Conservation (phyloP, 176 grass and related monocot genomes). For the Oryza nivara region DNA sequence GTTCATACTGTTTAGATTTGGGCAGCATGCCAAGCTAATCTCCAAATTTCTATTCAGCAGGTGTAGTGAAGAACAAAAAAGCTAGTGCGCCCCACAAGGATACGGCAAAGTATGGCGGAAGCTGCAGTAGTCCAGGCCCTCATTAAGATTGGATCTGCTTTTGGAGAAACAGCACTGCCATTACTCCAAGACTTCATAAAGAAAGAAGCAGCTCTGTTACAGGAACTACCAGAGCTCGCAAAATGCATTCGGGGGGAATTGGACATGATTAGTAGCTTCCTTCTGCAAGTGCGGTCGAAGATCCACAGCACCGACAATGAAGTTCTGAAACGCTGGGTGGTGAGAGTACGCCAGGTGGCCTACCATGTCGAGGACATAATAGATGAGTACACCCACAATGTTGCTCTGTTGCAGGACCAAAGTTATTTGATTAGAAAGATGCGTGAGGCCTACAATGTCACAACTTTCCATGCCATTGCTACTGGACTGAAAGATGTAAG, state of each 20-base stretch:
- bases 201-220: neutral
- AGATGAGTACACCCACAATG: neutral
- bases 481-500: slow-evolving; percentile 1
- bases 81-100: neutral
- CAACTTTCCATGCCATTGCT: neutral
- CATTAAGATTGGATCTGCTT: neutral
- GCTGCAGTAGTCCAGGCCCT: slow-evolving; percentile 5
- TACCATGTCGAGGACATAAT: slow-evolving; percentile 3
- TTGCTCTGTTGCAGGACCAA: neutral
- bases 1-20: neutral
- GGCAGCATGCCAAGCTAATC: neutral
- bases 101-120: neutral
- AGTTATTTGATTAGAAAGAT: neutral
- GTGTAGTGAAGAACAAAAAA: neutral
- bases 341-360: slow-evolving; percentile 3
- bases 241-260: neutral
- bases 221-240: neutral
- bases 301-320: slow-evolving; percentile 3
- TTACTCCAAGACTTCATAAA: neutral
- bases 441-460: neutral
- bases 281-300: neutral
- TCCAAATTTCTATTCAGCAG: neutral
- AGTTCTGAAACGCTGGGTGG: slow-evolving; percentile 11
- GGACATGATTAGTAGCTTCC: neutral
- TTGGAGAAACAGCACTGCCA: neutral